phyloP scores from a whole-genome alignment of 1,139 yeast species.

The Magnusiomyces sp. region DNA sequence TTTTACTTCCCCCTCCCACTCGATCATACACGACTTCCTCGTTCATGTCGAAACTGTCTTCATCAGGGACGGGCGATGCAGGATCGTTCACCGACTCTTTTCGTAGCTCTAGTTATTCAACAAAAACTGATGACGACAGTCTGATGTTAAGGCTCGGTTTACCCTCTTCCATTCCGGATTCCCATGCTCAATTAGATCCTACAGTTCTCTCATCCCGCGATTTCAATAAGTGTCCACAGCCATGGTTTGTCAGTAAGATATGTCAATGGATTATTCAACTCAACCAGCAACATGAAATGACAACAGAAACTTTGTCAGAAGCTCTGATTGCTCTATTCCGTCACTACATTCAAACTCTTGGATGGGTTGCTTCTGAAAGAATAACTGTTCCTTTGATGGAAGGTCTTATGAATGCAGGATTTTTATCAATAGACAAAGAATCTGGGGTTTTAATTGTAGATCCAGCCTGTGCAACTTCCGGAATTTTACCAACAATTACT shows the following conservation, averaged over 20 bases:
- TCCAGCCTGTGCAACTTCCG: constrained; percentile 31
- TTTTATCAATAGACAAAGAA: constrained; percentile 35
- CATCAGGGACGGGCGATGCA: constrained; percentile 8
- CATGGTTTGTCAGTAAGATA: constrained; percentile 42
- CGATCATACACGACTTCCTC: constrained; percentile 13
- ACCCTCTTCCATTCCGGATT: constrained; percentile 28
- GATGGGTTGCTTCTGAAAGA: constrained; percentile 48
- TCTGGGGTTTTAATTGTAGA: constrained; percentile 23
- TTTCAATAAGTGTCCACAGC: constrained; percentile 40
- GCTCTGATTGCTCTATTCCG: constrained; percentile 47
- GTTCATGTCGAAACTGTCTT: constrained; percentile 9
- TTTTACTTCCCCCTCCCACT: constrained; percentile 9
- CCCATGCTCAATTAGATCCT: constrained; percentile 30
- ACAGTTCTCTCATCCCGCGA: constrained; percentile 37
- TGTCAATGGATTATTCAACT: constrained; percentile 26
- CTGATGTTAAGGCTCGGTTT: constrained; percentile 27
- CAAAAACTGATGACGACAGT: constrained; percentile 19
- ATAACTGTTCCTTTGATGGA: constrained; percentile 46
- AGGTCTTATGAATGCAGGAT: constrained; percentile 41
- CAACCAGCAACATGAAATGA: constrained; percentile 33
- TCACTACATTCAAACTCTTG: constrained; percentile 43
- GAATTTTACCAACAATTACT: constrained; percentile 39
- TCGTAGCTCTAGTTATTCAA: constrained; percentile 21
- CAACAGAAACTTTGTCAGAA: constrained; percentile 24
- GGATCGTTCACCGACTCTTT: constrained; percentile 14